Evolutionary conservation across 75 land plant genomes (phyloP), one percentile per base, ranked within the genome.

Genomic region (Pinus taeda): DNA sequence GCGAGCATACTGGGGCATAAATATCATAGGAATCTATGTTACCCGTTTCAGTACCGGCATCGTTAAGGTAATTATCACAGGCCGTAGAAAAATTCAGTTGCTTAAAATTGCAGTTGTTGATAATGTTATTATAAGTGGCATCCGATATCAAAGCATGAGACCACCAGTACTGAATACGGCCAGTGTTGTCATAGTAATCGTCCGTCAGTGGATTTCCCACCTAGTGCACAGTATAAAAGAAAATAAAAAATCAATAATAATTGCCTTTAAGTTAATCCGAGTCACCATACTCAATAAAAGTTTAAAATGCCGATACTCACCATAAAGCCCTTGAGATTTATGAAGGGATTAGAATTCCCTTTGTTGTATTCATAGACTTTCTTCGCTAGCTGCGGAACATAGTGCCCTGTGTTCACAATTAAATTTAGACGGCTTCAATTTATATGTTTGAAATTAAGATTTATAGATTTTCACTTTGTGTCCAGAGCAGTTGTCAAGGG

Each of bases 141-240:
- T 95, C 95, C 7, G 98, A 95, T 6, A 95, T 91, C 79, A 95
- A 79, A n/a, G 98, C 79, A 77, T 89, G 93, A 20, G 74, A 85
- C 93, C 93, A 93, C 93, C 93, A 95, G 74, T 87, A 93, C 12
- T 81, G 69, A 3, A 91, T 77, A 4, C 86, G 84, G 61, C 98
- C 98, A 9, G 93, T 15, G 67, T 71, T 89, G 84, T 95, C 96
- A 75, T 89, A 86, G 74, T 85, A 77, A 65, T 79, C 73, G 75
- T 95, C 95, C 24, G 85, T 87, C 26, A 91, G 87, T 21, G 86
- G 90, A 79, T 95, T 95, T 4, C 98, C 98, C 29, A 93, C 92
- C 98, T 95, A 89, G 0, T 49, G 66, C 18, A 63, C 75, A 36
- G 53, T 8, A 49, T 9, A 49, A 6, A 5, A 49, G n/a, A n/a